Base-by-base conservation (phyloP, 1,284 basidiomycete species). In the Ceratobasidium sp. region DNA sequence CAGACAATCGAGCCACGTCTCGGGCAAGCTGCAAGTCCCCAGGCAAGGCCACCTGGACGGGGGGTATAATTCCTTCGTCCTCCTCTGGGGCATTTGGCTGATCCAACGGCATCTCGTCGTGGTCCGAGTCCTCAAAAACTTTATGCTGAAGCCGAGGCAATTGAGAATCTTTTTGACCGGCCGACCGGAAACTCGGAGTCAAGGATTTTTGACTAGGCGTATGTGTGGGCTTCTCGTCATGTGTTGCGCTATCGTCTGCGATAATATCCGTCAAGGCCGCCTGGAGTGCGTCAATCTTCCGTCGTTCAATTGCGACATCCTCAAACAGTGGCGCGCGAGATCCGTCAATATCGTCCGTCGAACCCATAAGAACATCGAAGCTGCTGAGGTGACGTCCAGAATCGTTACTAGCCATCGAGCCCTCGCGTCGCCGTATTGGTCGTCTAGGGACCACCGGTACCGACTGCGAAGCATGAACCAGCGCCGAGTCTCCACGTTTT, bases 261-360 rank as follows among this genome's bases (percentile, higher is more conserved):
- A 98, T 97, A 83, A 99, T 98, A 82, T 96, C 95, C 20, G 94
- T 96, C 78, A 99, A 87, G 0, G 97, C 97, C 3, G 95, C 94
- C 82, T 97, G 96, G 30, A 98, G 96, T 3, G 96, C 96, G 80
- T 96, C 95, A 90, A 98, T 97, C 74, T 76, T 76, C 38, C 54
- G 33, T 48, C 95, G 88, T 80, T 92, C 88, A 12, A 87, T 86
- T 82, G 95, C 91, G 71, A 93, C 83, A 77, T 93, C 91, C 76
- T 92, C 90, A 80, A 95, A 95, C n/a, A 95, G 86, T 1, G 94
- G 94, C 0, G 93, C 90, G 64, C 94, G 87, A 2, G 89, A 85
- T n/a, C 87, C 84, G 30, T 89, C 86, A 0, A 88, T 87, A 12
- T 87, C 85, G 2, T 89, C 89, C 0, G 86, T 82, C 1, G 89